phyloP scores from a whole-genome alignment of 495 filamentous ascomycete species.

The Xeromyces bisporus region DNA sequence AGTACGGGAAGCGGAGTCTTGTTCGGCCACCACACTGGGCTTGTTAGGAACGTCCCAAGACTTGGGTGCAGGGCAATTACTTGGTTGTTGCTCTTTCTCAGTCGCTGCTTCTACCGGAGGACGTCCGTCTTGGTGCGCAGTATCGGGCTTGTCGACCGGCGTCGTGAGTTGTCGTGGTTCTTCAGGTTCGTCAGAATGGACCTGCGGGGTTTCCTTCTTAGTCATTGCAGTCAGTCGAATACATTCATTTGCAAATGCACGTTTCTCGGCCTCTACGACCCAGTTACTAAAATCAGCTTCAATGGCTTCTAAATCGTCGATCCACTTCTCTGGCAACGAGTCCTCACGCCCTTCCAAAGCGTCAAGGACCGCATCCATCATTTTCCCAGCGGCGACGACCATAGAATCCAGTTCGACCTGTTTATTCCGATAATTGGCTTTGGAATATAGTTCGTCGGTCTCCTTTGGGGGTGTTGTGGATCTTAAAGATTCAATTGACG shows the following conservation, averaged over 20 bases:
- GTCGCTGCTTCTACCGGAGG: constrained; percentile 13
- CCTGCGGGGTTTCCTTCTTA: constrained; percentile 2
- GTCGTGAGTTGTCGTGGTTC: background rate
- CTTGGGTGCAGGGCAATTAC: constrained; percentile 1
- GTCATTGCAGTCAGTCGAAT: constrained; percentile 8
- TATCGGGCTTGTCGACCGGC: background rate
- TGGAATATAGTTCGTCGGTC: constrained; percentile 14
- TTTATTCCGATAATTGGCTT: constrained; percentile 43
- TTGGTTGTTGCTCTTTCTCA: constrained; percentile 12
- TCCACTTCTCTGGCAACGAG: constrained; percentile 71
- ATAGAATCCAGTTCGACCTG: constrained; percentile 46
- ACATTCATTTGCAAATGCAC: constrained; percentile 29
- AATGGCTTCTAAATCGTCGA: constrained; percentile 63
- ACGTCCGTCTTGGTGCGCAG: constrained; percentile 1
- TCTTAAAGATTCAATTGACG: constrained; percentile 43
- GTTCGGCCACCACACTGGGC: background rate
- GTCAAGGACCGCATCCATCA: constrained; percentile 73
- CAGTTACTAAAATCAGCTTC: constrained; percentile 70
- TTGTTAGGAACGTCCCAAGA: background rate
- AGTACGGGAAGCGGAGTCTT: constrained; percentile 1
- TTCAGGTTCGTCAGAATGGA: background rate
- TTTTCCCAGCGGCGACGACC: constrained; percentile 49
- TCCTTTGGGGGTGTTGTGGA: constrained; percentile 8
- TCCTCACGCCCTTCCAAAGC: constrained; percentile 67
- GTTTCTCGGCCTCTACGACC: constrained; percentile 39